Base-by-base conservation (phyloP, 345 rosid genomes). In the Melaleuca alternifolia region DNA sequence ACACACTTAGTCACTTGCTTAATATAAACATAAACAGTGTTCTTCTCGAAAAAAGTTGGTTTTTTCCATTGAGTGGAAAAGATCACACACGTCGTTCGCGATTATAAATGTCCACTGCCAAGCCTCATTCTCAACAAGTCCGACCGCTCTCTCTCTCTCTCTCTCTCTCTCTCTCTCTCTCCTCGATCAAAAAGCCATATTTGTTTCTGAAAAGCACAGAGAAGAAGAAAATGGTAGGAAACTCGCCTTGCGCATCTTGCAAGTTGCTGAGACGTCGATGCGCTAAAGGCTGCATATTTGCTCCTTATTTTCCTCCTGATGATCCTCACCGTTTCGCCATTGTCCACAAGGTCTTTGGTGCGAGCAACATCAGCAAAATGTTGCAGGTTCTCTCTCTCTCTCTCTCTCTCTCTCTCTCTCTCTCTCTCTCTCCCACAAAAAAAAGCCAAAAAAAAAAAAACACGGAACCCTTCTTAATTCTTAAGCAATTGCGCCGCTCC, bases 331-430 rank as follows among this genome's bases (percentile, higher is more conserved):
- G 87, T 24, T 88, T 88, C 51, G 89, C 89, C 87, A 85, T 88
- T 44, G 89, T 88, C 57, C 89, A 88, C 86, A 88, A 85, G 89
- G 89, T 88, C 75, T 88, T 88, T 37, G 89, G 89, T 30, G 89
- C 89, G 18, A 88, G 89, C 87, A 88, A 88, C 50, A 77, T 88
- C 83, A 88, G 86, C 87, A 88, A 88, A 88, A 88, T 88, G 89
- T 54, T 88, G 84, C 89, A 85, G 89, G 89, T 88, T 54, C 77
- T 62, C 71, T 26, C 53, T 37, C 88, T 24, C 53, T 3, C 71
- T 16, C 79, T 33, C 83, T 54, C 84, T 46, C 61, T 4, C 46
- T 16, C 26, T 21, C 57, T 21, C 57, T 2, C 57, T 23, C 57
- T 8, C 57, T 7, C 57, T 51, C 52, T 51, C 53, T 51, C 53